These are phyloP conservation scores for Ceratocystis variospora DNA, from an alignment of 2,329 filamentous ascomycete species.

Conservation along the genomic window DNA sequence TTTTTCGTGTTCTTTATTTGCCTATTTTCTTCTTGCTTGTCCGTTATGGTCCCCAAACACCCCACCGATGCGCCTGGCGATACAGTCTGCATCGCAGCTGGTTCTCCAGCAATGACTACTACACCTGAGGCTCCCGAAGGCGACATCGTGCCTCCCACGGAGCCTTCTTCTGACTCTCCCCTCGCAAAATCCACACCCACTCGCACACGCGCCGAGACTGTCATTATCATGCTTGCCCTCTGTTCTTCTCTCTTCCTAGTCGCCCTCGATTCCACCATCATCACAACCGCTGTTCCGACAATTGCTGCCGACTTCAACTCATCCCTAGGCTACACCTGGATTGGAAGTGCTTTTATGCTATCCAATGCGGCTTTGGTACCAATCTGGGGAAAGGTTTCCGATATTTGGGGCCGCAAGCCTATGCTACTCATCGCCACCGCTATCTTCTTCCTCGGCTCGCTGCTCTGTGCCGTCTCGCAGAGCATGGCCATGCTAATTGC, in stretches of 20 bases:
- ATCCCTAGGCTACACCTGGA: constrained; percentile 60
- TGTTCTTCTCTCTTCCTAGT: constrained; percentile 38
- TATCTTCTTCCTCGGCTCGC: constrained; percentile 41
- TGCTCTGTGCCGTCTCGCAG: constrained; percentile 38
- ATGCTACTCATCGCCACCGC: constrained; percentile 37
- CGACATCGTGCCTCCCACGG: neutral
- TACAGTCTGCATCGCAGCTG: neutral
- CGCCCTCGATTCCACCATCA: constrained; percentile 46
- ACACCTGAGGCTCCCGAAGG: constrained; percentile 23
- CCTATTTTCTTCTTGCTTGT: too few relatives aligned
- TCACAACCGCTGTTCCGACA: constrained; percentile 53
- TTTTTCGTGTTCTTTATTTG: too few relatives aligned
- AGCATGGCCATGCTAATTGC: constrained; percentile 41
- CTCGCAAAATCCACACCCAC: neutral
- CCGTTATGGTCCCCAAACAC: neutral
- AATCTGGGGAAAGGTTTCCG: constrained; percentile 52
- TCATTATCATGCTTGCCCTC: constrained; percentile 31
- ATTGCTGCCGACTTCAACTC: constrained; percentile 52
- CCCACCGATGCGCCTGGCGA: neutral
- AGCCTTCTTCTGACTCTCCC: neutral
- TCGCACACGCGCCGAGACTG: constrained; percentile 29
- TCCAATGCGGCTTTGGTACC: constrained; percentile 53
- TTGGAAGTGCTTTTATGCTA: constrained; percentile 60
- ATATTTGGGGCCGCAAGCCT: constrained; percentile 46
- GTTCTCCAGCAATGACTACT: constrained; percentile 15